These are phyloP conservation scores for Phytophthora pistaciae DNA, from an alignment of 352 stramenopile species.

Conservation along the genomic window DNA sequence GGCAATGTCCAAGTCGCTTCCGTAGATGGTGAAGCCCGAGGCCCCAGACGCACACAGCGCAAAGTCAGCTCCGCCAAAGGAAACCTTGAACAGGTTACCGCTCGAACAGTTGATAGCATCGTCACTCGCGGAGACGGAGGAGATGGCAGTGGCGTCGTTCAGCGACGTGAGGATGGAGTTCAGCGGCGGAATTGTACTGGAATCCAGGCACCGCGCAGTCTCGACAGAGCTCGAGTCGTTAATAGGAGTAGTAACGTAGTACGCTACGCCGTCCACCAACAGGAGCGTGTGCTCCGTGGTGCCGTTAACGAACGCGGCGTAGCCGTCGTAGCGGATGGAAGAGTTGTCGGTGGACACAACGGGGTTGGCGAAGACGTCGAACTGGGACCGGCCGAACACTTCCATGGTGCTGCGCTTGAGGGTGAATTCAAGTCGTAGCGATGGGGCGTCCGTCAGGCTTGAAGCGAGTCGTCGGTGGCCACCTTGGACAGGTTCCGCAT, in stretches of 20 bases:
- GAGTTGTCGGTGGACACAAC: constrained; percentile 18
- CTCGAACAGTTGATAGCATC: constrained; percentile 19
- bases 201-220: not conserved
- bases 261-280: constrained; percentile 30
- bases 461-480: not conserved
- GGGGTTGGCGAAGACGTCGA: constrained; percentile 36
- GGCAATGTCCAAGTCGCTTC: constrained; percentile 15
- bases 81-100: constrained; percentile 22
- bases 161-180: constrained; percentile 21
- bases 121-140: not conserved
- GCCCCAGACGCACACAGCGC: constrained; percentile 14
- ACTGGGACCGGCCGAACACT: constrained; percentile 27
- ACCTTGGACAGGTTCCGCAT: not conserved
- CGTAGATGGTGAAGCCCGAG: constrained; percentile 11
- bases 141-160: constrained; percentile 12
- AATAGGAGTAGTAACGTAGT: constrained; percentile 17
- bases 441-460: constrained; percentile 10
- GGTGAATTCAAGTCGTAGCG: constrained; percentile 29
- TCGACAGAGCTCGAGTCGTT: constrained; percentile 1
- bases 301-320: constrained; percentile 18
- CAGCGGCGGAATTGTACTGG: constrained; percentile 15
- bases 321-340: constrained; percentile 27
- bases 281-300: constrained; percentile 23
- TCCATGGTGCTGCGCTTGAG: constrained; percentile 36
- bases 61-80: constrained; percentile 21